Evolutionary conservation across 148 eudicot genomes (phyloP).

Genomic region (Polygonum aviculare): DNA sequence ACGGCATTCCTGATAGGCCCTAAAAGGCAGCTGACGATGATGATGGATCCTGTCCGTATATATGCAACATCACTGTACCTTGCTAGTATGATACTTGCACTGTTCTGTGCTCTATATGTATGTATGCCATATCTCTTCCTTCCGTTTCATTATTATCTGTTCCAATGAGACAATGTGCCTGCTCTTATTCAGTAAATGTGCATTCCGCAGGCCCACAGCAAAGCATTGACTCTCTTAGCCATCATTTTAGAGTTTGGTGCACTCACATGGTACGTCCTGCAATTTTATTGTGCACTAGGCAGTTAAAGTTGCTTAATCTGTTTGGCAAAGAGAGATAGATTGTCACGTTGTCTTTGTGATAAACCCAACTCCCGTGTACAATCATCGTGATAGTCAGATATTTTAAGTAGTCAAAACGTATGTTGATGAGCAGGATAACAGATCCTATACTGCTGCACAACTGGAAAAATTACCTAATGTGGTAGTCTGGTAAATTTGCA

Average conservation of each 20-base stretch:
- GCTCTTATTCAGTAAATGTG: neutral
- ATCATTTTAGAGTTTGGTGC: constrained; percentile 78
- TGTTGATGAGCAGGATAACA: neutral
- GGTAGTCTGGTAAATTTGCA: constrained; percentile 22
- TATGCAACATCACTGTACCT: constrained; percentile 90
- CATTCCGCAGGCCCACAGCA: constrained; percentile 66
- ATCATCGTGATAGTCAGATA: neutral
- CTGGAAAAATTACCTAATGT: neutral
- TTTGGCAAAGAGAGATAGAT: neutral
- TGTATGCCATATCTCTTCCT: constrained; percentile 17
- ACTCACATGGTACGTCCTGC: constrained; percentile 55
- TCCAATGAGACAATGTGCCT: neutral
- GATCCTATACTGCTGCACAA: neutral
- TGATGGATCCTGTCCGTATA: constrained; percentile 97
- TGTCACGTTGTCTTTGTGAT: too few species aligned
- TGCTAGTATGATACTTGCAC: constrained; percentile 79
- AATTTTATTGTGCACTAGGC: neutral
- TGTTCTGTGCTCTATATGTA: constrained; percentile 92
- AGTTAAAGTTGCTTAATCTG: neutral
- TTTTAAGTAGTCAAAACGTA: neutral
- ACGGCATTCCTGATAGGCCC: constrained; percentile 99
- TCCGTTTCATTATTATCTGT: neutral
- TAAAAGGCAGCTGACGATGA: constrained; percentile 85
- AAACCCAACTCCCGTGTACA: neutral
- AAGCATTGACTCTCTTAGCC: constrained; percentile 82